These are phyloP conservation scores for Grosmannia serpens DNA, from an alignment of 2,329 filamentous ascomycete genomes.

Conservation along the genomic window DNA sequence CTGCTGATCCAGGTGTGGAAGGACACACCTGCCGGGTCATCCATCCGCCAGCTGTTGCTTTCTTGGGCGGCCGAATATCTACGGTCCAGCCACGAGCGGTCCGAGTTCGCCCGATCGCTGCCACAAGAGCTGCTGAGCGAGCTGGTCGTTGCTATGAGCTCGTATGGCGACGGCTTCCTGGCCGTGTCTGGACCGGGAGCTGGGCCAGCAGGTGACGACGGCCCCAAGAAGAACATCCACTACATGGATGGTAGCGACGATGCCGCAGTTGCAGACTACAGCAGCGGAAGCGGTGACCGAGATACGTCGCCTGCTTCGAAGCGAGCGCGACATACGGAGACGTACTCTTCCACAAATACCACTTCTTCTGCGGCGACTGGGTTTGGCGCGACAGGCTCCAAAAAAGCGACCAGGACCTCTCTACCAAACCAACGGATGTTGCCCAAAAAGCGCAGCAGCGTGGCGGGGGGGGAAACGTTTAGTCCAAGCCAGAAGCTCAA, in stretches of 20 bases:
- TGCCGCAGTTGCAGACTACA: slow-evolving; percentile 17
- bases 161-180: slow-evolving; percentile 20
- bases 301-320: slow-evolving; percentile 17
- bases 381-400: not conserved
- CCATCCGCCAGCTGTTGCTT: slow-evolving; percentile 45
- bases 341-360: not conserved
- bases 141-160: slow-evolving; percentile 50
- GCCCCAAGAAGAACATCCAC: slow-evolving; percentile 32
- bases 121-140: slow-evolving; percentile 52
- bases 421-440: slow-evolving; percentile 14
- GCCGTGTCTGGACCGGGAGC: slow-evolving; percentile 18
- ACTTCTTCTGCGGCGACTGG: not conserved
- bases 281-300: slow-evolving; percentile 14
- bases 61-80: slow-evolving; percentile 55
- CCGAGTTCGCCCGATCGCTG: slow-evolving; percentile 48
- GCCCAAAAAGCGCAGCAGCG: slow-evolving; percentile 9
- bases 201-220: slow-evolving; percentile 12
- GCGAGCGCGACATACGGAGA: slow-evolving; percentile 30
- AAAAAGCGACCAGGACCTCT: slow-evolving; percentile 19
- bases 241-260: slow-evolving; percentile 34
- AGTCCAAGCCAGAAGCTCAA: slow-evolving; percentile 35
- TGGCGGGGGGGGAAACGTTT: slow-evolving; percentile 18
- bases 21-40: slow-evolving; percentile 48
- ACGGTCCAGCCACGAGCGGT: slow-evolving; percentile 40
- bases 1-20: slow-evolving; percentile 51